phyloP scores from a whole-genome alignment of 129 eudicot genomes.

The Kitagawia praeruptora region DNA sequence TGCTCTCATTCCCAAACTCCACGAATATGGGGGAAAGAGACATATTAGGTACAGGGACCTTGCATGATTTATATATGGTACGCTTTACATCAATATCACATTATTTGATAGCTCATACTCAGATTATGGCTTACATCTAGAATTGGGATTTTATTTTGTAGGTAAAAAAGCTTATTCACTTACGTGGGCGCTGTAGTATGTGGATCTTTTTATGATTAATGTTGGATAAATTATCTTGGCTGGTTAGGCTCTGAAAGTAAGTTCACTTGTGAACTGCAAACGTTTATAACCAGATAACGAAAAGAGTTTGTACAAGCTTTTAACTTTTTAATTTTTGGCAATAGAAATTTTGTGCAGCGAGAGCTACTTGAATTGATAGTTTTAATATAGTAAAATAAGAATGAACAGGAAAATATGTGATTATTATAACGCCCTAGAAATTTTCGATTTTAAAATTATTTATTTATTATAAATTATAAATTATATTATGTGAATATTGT shows the following conservation, averaged over 20 bases:
- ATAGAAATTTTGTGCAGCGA: background rate
- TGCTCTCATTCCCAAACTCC: slow-evolving; percentile 67
- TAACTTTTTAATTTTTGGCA: background rate
- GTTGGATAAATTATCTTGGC: slow-evolving; percentile 76
- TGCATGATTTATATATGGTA: slow-evolving; percentile 87
- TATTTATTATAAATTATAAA: no score
- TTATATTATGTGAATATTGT: no score
- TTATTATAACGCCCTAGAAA: no score
- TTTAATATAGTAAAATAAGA: background rate
- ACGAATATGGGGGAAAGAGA: slow-evolving; percentile 86
- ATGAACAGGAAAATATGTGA: background rate
- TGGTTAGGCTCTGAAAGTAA: slow-evolving; percentile 84
- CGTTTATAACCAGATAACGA: background rate
- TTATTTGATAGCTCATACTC: background rate
- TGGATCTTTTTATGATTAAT: slow-evolving; percentile 85
- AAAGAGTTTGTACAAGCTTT: background rate
- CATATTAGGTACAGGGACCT: slow-evolving; percentile 95
- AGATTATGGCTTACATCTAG: slow-evolving; percentile 4
- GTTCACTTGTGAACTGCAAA: background rate
- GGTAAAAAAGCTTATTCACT: slow-evolving; percentile 71
- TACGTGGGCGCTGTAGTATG: slow-evolving; percentile 82
- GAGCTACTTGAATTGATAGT: background rate
- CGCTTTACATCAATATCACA: background rate
- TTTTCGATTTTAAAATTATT: no score
- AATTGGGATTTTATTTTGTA: slow-evolving; percentile 26